These are phyloP conservation scores for Asterochloris sp. DNA, from an alignment of 139 green algal genomes.

Conservation along the genomic window DNA sequence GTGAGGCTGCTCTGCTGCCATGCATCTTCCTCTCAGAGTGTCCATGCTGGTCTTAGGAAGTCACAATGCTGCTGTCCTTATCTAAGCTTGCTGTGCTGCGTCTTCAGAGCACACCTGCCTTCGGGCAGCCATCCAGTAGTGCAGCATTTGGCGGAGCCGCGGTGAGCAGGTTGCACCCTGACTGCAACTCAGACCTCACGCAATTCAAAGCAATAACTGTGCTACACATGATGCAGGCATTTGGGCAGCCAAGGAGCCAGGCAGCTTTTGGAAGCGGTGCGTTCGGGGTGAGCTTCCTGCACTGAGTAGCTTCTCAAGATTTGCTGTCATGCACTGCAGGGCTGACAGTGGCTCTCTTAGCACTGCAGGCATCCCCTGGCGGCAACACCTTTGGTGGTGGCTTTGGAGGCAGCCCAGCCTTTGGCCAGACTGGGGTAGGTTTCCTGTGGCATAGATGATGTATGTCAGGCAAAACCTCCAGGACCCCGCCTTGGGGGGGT, in stretches of 20 bases:
- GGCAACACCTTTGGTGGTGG: neutral
- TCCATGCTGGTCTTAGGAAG: neutral
- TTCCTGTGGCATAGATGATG: no score
- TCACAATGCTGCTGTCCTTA: no score
- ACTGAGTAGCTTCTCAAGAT: neutral
- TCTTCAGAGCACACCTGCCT: neutral
- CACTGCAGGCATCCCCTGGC: neutral
- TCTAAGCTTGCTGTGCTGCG: neutral
- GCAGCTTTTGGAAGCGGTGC: conserved; percentile 28
- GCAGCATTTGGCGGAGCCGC: conserved; percentile 7
- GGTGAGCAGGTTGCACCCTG: neutral
- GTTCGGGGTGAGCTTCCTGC: conserved; percentile 17
- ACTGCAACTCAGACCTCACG: neutral
- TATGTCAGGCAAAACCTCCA: neutral
- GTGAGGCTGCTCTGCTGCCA: neutral
- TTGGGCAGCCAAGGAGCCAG: conserved; percentile 7
- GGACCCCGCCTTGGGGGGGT: neutral
- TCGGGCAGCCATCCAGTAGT: neutral
- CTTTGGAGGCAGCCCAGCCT: conserved; percentile 24
- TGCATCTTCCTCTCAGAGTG: neutral
- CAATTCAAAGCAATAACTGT: neutral
- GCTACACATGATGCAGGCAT: neutral
- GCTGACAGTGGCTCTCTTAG: neutral
- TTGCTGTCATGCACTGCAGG: neutral
- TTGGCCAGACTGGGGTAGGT: conserved; percentile 11